Evolutionary conservation across 129 eudicot genomes (phyloP), one percentile per base, ranked within the genome.

Genomic region (Centaurea solstitialis): DNA sequence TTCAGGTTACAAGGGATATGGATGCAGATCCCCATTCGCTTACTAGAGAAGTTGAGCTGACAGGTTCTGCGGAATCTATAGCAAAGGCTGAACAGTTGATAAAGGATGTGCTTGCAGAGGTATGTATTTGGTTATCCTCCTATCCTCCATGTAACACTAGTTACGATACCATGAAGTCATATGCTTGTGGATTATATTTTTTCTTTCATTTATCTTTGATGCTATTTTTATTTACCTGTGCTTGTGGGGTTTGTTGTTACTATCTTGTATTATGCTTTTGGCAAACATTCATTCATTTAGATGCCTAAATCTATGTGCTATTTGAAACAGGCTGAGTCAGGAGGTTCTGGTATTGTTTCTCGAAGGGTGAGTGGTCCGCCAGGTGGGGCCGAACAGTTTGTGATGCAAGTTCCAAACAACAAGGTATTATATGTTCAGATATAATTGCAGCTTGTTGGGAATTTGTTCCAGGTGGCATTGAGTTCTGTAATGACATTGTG

Each of bases 1-100:
- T 94, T 41, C 98, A 94, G 76, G 93, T 94, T 57, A 94, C 98
- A 26, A 83, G 97, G 72, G 98, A 94, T 71, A 85, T 85, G 87
- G 98, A 94, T 68, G 93, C 91, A 10, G 98, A 94, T 73, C 98
- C 89, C 13, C 80, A 82, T 85, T 88, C 94, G 65, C 83, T 76
- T 43, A 88, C 84, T 22, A 90, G 98, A 77, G 92, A 70, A 38
- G 98, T 94, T 79, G 98, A 94, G 86, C 91, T 94, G 15, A 80
- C 73, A 40, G 98, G 98, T 24, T 77, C 90, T 73, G 88, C 90
- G 28, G 98, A 94, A 62, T 86, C 91, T 75, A 90, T 94, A 76
- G 91, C 89, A 23, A 90, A 88, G 73, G 98, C 98, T 21, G 98
- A 94, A 62, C 93, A 90, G 81, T 80, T 94, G 84, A 91, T 94